These are phyloP conservation scores for Plasmodium gonderi DNA, from an alignment of 169 alveolate genomes.

Conservation along the genomic window DNA sequence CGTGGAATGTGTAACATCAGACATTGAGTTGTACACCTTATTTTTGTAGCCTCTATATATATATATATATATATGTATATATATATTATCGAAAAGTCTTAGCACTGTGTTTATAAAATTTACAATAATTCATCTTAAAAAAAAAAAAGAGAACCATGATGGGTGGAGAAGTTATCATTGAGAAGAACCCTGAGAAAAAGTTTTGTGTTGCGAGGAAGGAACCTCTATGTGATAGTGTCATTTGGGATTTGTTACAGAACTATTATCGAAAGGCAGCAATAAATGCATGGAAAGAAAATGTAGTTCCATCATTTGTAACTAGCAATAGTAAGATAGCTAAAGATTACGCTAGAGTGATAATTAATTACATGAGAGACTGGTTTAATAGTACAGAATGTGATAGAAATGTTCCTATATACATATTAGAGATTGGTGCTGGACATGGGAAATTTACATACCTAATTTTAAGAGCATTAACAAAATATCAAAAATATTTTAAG, in stretches of 20 bases:
- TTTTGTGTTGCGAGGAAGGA: conserved; percentile 80
- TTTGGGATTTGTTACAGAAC: conserved; percentile 85
- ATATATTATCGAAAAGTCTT: too few relatives aligned
- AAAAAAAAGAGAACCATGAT: conserved; percentile 17
- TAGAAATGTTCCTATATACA: conserved; percentile 76
- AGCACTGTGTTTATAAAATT: too few relatives aligned
- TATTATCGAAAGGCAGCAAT: conserved; percentile 85
- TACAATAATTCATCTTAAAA: too few relatives aligned
- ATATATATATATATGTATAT: conserved; percentile 1
- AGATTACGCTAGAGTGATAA: conserved; percentile 85
- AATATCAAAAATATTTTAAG: conserved; percentile 79
- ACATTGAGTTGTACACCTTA: too few relatives aligned
- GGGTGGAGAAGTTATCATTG: conserved; percentile 87
- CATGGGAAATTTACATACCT: conserved; percentile 87
- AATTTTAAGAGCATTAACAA: conserved; percentile 83
- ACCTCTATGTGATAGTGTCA: conserved; percentile 82
- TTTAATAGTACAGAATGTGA: conserved; percentile 74
- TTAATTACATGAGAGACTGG: conserved; percentile 85
- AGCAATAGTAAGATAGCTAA: conserved; percentile 87
- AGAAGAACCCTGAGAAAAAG: conserved; percentile 84
- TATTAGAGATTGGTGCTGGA: conserved; percentile 87
- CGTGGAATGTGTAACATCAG: too few relatives aligned
- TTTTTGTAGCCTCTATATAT: too few relatives aligned
- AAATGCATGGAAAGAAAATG: conserved; percentile 88
- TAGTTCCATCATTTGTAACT: conserved; percentile 88